Conservation (phyloP, 2,329 filamentous ascomycete genomes). For the Epichloe scottii region DNA sequence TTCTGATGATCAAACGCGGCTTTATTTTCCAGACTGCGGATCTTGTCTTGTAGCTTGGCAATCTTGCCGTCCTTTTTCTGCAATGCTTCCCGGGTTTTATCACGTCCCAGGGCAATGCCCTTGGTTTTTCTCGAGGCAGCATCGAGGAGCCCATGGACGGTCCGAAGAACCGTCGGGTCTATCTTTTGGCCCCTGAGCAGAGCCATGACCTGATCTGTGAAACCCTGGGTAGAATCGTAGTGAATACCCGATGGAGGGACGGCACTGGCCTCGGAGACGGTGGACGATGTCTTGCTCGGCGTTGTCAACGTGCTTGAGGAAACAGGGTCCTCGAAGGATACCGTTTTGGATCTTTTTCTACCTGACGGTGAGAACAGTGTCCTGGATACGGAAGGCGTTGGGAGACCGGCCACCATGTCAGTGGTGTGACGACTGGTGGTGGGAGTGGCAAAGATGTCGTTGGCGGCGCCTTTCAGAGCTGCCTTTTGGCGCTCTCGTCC, state of each 20-base stretch:
- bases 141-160: conserved; percentile 33
- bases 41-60: conserved; percentile 22
- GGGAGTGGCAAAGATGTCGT: conserved; percentile 15
- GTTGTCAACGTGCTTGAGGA: background rate
- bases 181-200: conserved; percentile 34
- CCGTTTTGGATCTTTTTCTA: conserved; percentile 20
- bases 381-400: conserved; percentile 24
- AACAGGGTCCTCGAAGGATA: conserved; percentile 17
- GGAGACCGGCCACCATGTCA: conserved; percentile 14
- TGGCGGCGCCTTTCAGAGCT: conserved; percentile 2
- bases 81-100: conserved; percentile 49
- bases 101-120: conserved; percentile 52
- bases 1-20: conserved; percentile 18
- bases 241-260: conserved; percentile 8
- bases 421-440: conserved; percentile 9
- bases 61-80: conserved; percentile 45
- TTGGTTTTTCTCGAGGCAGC: conserved; percentile 44
- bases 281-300: background rate
- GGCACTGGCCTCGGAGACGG: background rate
- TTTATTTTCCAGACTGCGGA: conserved; percentile 27
- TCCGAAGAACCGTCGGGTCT: conserved; percentile 21
- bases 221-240: conserved; percentile 15
- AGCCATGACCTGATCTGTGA: conserved; percentile 35
- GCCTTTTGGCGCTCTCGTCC: conserved; percentile 21
- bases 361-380: conserved; percentile 21